Evolutionary conservation across 2,329 filamentous ascomycete species (phyloP).

Genomic region (Colletotrichum simmondsii): DNA sequence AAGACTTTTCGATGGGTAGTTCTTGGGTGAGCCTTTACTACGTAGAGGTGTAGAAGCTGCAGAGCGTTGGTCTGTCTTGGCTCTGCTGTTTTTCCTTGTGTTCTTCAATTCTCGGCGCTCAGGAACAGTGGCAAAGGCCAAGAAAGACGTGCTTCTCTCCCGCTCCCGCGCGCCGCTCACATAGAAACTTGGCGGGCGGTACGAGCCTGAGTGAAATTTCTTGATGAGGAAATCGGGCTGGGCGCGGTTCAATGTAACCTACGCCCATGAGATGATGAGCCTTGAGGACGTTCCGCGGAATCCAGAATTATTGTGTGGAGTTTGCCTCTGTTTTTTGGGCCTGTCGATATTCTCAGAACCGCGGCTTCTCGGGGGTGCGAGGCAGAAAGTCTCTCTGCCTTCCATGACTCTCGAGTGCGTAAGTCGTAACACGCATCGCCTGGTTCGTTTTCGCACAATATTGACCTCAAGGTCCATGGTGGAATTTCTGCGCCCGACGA

Average conservation of each 20-base stretch:
- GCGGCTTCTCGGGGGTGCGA: neutral
- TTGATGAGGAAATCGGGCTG: neutral
- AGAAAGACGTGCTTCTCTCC: neutral
- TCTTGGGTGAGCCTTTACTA: neutral
- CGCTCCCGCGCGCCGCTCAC: neutral
- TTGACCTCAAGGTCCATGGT: neutral
- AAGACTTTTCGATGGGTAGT: neutral
- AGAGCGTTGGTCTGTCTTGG: conserved; percentile 15
- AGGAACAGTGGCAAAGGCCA: neutral
- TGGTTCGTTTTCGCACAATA: neutral
- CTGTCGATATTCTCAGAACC: neutral
- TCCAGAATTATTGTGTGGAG: neutral
- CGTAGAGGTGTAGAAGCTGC: no score
- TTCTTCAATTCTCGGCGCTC: neutral
- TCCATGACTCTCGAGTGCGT: neutral
- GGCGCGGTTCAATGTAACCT: neutral
- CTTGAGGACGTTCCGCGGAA: neutral
- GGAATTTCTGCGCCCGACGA: neutral
- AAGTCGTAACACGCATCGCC: neutral
- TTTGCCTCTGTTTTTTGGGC: neutral
- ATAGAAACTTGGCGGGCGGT: neutral
- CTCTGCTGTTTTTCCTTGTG: neutral
- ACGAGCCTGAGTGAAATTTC: neutral
- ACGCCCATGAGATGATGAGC: neutral
- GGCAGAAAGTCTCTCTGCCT: neutral